Evolutionary conservation across 2,329 filamentous ascomycete genomes (phyloP).

Genomic region (Cucurbitaria berberidis): DNA sequence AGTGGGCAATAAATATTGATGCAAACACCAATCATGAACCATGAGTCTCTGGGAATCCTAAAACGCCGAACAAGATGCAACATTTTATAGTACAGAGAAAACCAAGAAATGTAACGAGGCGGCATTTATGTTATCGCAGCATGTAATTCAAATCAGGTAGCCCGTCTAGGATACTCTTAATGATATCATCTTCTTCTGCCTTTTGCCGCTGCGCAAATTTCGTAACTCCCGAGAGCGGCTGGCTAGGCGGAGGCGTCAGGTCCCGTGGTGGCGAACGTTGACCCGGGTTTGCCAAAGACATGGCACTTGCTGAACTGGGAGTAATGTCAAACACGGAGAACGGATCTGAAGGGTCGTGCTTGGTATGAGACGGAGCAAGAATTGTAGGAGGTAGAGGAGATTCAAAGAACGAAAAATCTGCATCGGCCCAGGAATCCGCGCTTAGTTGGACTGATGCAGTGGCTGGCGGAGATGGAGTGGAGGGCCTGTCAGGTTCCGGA

Average conservation of each 20-base stretch:
- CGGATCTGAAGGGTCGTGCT: constrained; percentile 20
- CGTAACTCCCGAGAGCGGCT: constrained; percentile 34
- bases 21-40: neutral
- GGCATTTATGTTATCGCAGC: constrained; percentile 17
- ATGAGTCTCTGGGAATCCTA: neutral
- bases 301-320: constrained; percentile 8
- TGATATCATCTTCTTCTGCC: constrained; percentile 36
- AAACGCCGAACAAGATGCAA: constrained; percentile 4
- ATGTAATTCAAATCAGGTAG: constrained; percentile 45
- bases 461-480: constrained; percentile 11
- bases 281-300: constrained; percentile 20
- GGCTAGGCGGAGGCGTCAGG: constrained; percentile 21
- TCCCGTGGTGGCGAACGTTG: constrained; percentile 26
- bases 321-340: constrained; percentile 37
- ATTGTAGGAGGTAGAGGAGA: constrained; percentile 16
- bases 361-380: constrained; percentile 1
- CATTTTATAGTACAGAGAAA: neutral
- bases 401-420: constrained; percentile 40
- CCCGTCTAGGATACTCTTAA: constrained; percentile 31
- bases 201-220: constrained; percentile 34
- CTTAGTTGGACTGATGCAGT: constrained; percentile 7
- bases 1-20: neutral
- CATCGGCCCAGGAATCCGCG: constrained; percentile 18
- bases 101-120: neutral
- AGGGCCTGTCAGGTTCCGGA: constrained; percentile 1